A percentile compares a stretch with the other conserved stretches of the same genome.
Evolutionary conservation across 73 alveolate genomes (phyloP).

Genomic region (Paramecium caudatum): DNA sequence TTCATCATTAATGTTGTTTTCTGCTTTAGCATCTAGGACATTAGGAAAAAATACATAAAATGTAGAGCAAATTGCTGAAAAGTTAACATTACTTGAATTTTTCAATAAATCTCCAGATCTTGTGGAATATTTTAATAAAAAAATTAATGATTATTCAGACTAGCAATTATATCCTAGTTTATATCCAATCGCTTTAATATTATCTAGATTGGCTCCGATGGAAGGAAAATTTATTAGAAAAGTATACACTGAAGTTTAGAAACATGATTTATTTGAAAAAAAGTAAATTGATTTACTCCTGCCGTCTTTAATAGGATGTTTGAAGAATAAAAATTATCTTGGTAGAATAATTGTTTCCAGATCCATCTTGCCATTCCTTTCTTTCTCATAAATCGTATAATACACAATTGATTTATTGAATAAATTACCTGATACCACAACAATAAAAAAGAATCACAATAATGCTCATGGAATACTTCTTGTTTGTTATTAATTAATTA

Average conservation of each 20-base stretch:
- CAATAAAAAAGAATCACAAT: neutral
- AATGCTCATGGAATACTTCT: constrained; percentile 48
- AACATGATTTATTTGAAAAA: constrained; percentile 38
- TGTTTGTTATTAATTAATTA: constrained; percentile 5
- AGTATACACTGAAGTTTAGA: constrained; percentile 28
- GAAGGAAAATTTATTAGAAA: constrained; percentile 64
- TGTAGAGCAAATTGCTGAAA: constrained; percentile 49
- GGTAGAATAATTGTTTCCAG: constrained; percentile 72
- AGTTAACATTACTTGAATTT: constrained; percentile 66
- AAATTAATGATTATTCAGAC: constrained; percentile 66
- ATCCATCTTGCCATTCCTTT: constrained; percentile 63
- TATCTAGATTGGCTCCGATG: constrained; percentile 73
- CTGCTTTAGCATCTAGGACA: constrained; percentile 69
- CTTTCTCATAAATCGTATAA: neutral
- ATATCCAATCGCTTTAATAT: constrained; percentile 72
- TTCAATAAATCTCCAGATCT: constrained; percentile 70
- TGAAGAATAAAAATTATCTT: constrained; percentile 72
- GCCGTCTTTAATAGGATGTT: constrained; percentile 60
- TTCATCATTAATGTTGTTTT: constrained; percentile 72
- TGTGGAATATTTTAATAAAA: constrained; percentile 50
- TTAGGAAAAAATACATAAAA: constrained; percentile 70
- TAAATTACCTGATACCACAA: neutral
- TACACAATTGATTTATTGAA: neutral
- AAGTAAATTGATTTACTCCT: constrained; percentile 23
- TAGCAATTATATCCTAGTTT: constrained; percentile 68